phyloP scores from a whole-genome alignment of 2,329 filamentous ascomycete species.

The Colletotrichum orbiculare region DNA sequence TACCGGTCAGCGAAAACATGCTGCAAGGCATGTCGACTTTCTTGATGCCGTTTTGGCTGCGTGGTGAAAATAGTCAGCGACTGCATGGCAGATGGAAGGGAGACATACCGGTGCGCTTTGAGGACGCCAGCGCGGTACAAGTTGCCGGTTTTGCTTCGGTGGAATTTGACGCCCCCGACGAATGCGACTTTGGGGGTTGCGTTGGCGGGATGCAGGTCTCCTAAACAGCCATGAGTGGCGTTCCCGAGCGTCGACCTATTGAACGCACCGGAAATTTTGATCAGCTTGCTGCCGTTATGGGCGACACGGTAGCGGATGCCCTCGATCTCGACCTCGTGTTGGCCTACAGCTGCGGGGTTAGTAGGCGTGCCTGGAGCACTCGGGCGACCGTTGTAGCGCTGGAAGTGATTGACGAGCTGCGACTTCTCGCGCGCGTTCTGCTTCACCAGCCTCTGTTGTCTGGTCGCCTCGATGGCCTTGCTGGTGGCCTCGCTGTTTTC shows the following conservation, averaged over 20 bases:
- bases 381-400: conserved; percentile 42
- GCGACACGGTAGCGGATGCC: conserved; percentile 80
- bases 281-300: conserved; percentile 84
- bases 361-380: conserved; percentile 41
- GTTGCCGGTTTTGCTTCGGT: conserved; percentile 89
- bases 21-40: conserved; percentile 82
- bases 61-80: conserved; percentile 49
- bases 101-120: conserved; percentile 78
- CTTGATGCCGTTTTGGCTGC: conserved; percentile 66
- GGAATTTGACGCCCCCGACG: conserved; percentile 83
- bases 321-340: conserved; percentile 74
- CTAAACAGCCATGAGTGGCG: conserved; percentile 49
- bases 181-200: conserved; percentile 79
- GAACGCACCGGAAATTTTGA: conserved; percentile 76
- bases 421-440: conserved; percentile 69
- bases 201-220: conserved; percentile 69
- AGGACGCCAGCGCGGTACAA: conserved; percentile 82
- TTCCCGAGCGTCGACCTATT: conserved; percentile 39
- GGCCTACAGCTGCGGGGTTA: conserved; percentile 48
- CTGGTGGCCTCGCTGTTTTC: conserved; percentile 76
- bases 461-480: conserved; percentile 78
- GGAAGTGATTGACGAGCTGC: conserved; percentile 62
- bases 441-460: conserved; percentile 65
- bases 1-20: conserved; percentile 76
- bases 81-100: conserved; percentile 37